Base-by-base conservation (phyloP, 176 grass and related monocot genomes). In the Musa beccarii region DNA sequence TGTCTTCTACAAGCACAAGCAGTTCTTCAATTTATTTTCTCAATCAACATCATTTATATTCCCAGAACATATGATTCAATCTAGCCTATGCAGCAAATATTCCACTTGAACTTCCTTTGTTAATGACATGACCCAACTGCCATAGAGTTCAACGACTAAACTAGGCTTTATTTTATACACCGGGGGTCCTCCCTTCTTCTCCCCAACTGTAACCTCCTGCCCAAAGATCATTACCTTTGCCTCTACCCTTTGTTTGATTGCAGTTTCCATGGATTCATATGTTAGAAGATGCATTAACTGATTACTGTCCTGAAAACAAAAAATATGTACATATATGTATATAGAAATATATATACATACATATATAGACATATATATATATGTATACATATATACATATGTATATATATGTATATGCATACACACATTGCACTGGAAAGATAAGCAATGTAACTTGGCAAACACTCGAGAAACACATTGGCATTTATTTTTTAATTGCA, bases 91-190 rank as follows among this genome's bases (percentile, higher is more conserved):
- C 49, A 96, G 87, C 76, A 96, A 73, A 76, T 96, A 96, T 19
- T 84, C 77, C 63, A 92, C 79, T 78, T 96, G 81, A 74, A 96
- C 93, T 51, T 90, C 15, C 78, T 96, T 92, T n/a, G 93, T 92
- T 8, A 96, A 79, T 43, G 89, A 89, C 93, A 96, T 96, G 81
- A 96, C 90, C 80, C 83, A 88, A 59, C 76, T 9, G 56, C 75
- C 85, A 75, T 96, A 92, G 61, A 96, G 81, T 49, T 75, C 85
- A 4, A 87, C 89, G 11, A 96, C 93, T 76, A 96, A 50, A 20
- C 57, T 75, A 8, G 93, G 87, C 6, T 65, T 77, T 51, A 96
- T 92, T 83, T 96, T 96, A 76, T 88, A 96, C 3, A 74, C 81
- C 13, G 92, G 87, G 5, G 52, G 21, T 49, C 1, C 53, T 69